Conservation (phyloP, 768 basidiomycete species). For the Boletus coccyginus region DNA sequence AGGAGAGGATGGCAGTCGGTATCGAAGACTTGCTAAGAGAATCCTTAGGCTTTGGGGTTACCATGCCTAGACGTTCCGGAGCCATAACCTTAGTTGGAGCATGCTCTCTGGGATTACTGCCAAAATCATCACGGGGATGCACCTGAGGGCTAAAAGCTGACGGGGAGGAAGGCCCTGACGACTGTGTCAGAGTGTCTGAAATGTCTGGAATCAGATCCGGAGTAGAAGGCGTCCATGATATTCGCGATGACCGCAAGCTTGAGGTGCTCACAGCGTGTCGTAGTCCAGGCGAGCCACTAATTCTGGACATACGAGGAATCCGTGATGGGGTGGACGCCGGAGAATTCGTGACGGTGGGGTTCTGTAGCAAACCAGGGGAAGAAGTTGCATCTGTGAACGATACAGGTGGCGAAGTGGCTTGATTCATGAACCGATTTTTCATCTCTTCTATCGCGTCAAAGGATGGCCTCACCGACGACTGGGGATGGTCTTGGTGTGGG, state of each 20-base stretch:
- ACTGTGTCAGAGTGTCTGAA: constrained; percentile 57
- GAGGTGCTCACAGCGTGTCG: constrained; percentile 29
- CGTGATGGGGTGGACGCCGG: constrained; percentile 16
- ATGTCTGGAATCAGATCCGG: constrained; percentile 61
- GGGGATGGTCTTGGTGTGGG: constrained; percentile 11
- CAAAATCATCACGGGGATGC: constrained; percentile 10
- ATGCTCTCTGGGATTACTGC: constrained; percentile 5
- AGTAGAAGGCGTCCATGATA: constrained; percentile 43
- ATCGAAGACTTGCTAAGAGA: constrained; percentile 25
- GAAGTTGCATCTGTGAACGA: constrained; percentile 16
- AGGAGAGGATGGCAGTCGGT: constrained; percentile 31
- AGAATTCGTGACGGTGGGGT: constrained; percentile 9
- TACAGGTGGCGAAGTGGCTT: constrained; percentile 25
- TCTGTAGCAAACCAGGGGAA: constrained; percentile 14
- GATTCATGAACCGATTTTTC: constrained; percentile 54
- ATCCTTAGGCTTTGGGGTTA: constrained; percentile 29
- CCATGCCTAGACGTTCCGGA: constrained; percentile 18
- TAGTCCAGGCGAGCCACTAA: constrained; percentile 25
- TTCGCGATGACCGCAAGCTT: constrained; percentile 24
- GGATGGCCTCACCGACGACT: constrained; percentile 30
- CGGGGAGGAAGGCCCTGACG: constrained; percentile 55
- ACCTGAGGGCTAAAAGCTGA: constrained; percentile 35
- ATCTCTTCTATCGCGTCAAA: constrained; percentile 59
- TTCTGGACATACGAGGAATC: constrained; percentile 30
- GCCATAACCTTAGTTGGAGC: constrained; percentile 2